phyloP scores from a whole-genome alignment of 495 filamentous ascomycete genomes.

The Rostrohypoxylon terebratum region DNA sequence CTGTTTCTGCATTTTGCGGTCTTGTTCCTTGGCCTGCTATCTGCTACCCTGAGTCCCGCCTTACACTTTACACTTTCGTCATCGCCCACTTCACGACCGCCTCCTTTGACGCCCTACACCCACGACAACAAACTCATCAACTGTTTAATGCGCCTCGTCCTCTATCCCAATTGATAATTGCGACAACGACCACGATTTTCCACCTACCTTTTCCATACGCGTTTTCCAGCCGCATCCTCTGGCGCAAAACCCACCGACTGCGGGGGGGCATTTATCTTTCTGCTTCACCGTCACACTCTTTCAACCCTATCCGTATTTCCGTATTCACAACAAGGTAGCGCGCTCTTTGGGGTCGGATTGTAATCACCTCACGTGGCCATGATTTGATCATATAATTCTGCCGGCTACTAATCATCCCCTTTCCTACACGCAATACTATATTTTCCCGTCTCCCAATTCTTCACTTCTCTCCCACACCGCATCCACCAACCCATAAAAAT shows the following conservation, averaged over 20 bases:
- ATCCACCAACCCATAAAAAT: slow-evolving; percentile 36
- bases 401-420: not conserved
- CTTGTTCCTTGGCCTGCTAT: slow-evolving; percentile 42
- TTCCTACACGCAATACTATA: slow-evolving; percentile 8
- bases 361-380: slow-evolving; percentile 15
- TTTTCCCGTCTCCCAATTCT: slow-evolving; percentile 16
- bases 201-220: slow-evolving; percentile 38
- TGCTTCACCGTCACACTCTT: slow-evolving; percentile 43
- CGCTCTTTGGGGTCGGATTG: slow-evolving; percentile 13
- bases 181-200: slow-evolving; percentile 37
- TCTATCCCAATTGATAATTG: slow-evolving; percentile 45
- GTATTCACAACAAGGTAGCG: slow-evolving; percentile 32
- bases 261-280: slow-evolving; percentile 46
- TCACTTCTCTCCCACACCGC: slow-evolving; percentile 31
- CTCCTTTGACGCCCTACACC: slow-evolving; percentile 31
- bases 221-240: slow-evolving; percentile 45
- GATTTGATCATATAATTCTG: not conserved
- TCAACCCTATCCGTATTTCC: slow-evolving; percentile 8
- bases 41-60: slow-evolving; percentile 46
- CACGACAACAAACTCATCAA: slow-evolving; percentile 44
- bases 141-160: slow-evolving; percentile 33
- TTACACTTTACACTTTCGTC: slow-evolving; percentile 45
- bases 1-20: slow-evolving; percentile 33
- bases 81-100: slow-evolving; percentile 44
- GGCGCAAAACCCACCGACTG: slow-evolving; percentile 54